Evolutionary conservation across 768 basidiomycete species (phyloP).

Genomic region (Mycena belliarum): DNA sequence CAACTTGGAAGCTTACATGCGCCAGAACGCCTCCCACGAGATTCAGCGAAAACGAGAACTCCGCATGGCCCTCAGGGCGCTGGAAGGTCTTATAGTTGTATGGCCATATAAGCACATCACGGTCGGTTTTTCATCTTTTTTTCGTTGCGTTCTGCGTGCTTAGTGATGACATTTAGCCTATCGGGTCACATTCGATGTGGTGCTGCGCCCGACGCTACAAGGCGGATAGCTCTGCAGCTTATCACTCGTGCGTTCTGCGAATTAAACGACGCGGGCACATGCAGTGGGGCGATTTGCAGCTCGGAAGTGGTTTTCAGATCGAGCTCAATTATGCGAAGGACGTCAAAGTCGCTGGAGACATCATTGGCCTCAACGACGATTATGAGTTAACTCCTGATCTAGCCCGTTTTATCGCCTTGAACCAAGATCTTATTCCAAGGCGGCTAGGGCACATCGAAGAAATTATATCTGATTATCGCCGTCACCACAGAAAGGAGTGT

Average conservation of each 20-base stretch:
- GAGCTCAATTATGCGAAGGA: conserved; percentile 56
- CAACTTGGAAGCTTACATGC: conserved; percentile 59
- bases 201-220: conserved; percentile 50
- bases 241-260: conserved; percentile 46
- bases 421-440: conserved; percentile 49
- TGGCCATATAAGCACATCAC: conserved; percentile 67
- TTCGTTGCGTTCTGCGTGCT: conserved; percentile 3
- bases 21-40: conserved; percentile 56
- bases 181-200: conserved; percentile 47
- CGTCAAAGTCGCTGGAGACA: conserved; percentile 47
- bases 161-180: conserved; percentile 33
- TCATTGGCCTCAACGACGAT: conserved; percentile 66
- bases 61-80: conserved; percentile 60
- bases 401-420: conserved; percentile 62
- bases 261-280: conserved; percentile 57
- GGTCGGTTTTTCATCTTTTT: conserved; percentile 34
- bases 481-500: conserved; percentile 48
- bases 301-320: conserved; percentile 72
- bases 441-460: conserved; percentile 46
- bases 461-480: conserved; percentile 52
- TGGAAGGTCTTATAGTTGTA: conserved; percentile 60
- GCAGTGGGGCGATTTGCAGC: conserved; percentile 49
- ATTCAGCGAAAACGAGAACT: conserved; percentile 55
- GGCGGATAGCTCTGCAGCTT: conserved; percentile 49
- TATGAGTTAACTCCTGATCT: conserved; percentile 63